Evolutionary conservation across 192 early-diverging fungal species (phyloP).

Genomic region (Rhizophagus prolifer): DNA sequence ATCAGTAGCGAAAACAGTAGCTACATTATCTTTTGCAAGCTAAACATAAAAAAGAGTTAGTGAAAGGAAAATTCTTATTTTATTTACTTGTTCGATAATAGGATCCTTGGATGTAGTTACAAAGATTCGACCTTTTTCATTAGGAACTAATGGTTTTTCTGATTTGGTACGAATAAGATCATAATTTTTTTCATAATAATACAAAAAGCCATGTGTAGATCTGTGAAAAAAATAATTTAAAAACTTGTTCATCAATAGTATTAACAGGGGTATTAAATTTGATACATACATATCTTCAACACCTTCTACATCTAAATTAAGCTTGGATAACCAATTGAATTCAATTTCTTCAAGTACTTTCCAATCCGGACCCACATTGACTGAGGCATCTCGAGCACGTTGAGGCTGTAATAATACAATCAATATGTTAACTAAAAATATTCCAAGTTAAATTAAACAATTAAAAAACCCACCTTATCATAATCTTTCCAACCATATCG

Average conservation of each 20-base stretch:
- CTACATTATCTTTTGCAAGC: conserved; percentile 42
- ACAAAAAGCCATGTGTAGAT: conserved; percentile 70
- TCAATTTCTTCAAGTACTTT: conserved; percentile 92
- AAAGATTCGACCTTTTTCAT: conserved; percentile 69
- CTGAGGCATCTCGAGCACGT: conserved; percentile 79
- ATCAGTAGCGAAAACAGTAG: conserved; percentile 88
- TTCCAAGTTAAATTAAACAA: no score
- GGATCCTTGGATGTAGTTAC: conserved; percentile 87
- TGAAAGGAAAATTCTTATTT: neutral
- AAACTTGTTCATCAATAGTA: neutral
- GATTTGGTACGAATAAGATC: conserved; percentile 83
- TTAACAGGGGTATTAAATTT: neutral
- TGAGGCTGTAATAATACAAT: conserved; percentile 51
- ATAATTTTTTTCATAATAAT: conserved; percentile 76
- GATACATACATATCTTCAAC: conserved; percentile 74
- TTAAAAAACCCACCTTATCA: conserved; percentile 34
- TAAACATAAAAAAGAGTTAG: conserved; percentile 37
- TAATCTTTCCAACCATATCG: conserved; percentile 49
- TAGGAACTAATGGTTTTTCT: conserved; percentile 69
- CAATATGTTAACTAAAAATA: neutral
- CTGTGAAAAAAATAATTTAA: conserved; percentile 40
- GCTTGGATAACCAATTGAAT: conserved; percentile 81
- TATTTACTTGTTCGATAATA: conserved; percentile 57
- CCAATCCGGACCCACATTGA: conserved; percentile 89
- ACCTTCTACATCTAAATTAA: conserved; percentile 76